These are phyloP conservation scores for Talaromyces proteolyticus DNA, from an alignment of 495 filamentous ascomycete species.

Conservation along the genomic window DNA sequence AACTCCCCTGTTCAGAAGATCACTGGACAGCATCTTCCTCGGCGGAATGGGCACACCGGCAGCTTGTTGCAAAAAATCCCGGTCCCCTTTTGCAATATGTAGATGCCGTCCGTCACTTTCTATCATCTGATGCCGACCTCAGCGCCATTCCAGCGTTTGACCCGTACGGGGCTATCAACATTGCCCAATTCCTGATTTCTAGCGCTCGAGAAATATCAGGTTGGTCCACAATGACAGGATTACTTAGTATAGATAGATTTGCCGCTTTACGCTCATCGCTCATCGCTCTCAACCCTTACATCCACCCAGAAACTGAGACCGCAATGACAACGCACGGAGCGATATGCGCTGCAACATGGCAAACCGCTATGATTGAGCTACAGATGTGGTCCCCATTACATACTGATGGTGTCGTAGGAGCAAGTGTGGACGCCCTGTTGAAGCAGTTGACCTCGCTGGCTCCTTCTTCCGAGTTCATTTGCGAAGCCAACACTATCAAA, in stretches of 20 bases:
- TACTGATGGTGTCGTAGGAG: slow-evolving; percentile 25
- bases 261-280: slow-evolving; percentile 24
- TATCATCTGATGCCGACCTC: slow-evolving; percentile 18
- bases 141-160: slow-evolving; percentile 20
- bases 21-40: slow-evolving; percentile 22
- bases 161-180: slow-evolving; percentile 31
- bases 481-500: slow-evolving; percentile 16
- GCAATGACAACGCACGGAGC: not conserved
- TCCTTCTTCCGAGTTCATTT: slow-evolving; percentile 18
- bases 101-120: slow-evolving; percentile 25
- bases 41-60: slow-evolving; percentile 27
- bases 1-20: slow-evolving; percentile 24
- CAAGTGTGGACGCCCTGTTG: slow-evolving; percentile 23
- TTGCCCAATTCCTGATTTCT: slow-evolving; percentile 31
- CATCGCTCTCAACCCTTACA: slow-evolving; percentile 20
- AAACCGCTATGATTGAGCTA: slow-evolving; percentile 32
- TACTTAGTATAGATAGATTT: slow-evolving; percentile 28
- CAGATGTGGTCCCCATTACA: slow-evolving; percentile 32
- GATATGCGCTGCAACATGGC: slow-evolving; percentile 25
- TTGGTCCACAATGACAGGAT: slow-evolving; percentile 33
- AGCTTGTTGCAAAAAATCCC: slow-evolving; percentile 12
- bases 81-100: slow-evolving; percentile 20
- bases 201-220: slow-evolving; percentile 30
- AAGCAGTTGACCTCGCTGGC: slow-evolving; percentile 20
- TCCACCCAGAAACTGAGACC: slow-evolving; percentile 10